These are phyloP conservation scores for Fusarium agapanthi DNA, from an alignment of 2,329 filamentous ascomycete genomes.

Conservation along the genomic window DNA sequence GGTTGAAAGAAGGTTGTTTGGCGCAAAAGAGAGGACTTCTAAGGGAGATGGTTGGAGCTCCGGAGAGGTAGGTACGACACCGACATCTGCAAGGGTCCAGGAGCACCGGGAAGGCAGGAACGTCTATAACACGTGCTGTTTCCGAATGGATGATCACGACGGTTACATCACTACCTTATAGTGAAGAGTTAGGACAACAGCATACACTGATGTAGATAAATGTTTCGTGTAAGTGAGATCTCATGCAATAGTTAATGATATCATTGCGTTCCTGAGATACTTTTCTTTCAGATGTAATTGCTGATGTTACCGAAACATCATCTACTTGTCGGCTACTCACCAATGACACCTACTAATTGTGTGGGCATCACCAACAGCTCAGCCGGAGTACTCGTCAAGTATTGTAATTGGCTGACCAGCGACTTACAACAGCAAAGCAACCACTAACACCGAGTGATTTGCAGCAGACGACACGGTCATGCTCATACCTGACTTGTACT, in stretches of 20 bases:
- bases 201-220: neutral
- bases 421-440: constrained; percentile 32
- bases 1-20: constrained; percentile 36
- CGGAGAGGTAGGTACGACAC: constrained; percentile 16
- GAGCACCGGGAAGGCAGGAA: constrained; percentile 9
- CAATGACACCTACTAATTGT: constrained; percentile 5
- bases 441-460: constrained; percentile 33
- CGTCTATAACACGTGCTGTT: constrained; percentile 19
- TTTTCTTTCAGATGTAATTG: neutral
- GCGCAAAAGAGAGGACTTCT: constrained; percentile 14
- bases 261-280: constrained; percentile 7
- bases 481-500: constrained; percentile 33
- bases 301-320: neutral
- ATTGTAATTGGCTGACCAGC: constrained; percentile 15
- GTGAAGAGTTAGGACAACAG: neutral
- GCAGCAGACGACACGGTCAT: constrained; percentile 37
- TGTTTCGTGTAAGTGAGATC: neutral
- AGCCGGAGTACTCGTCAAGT: constrained; percentile 23
- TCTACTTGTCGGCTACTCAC: constrained; percentile 27
- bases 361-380: constrained; percentile 12
- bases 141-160: neutral
- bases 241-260: neutral
- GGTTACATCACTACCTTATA: constrained; percentile 2
- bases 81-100: constrained; percentile 33
- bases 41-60: constrained; percentile 31